Conservation (phyloP, 805 yeast genomes). For the Dipodascus geniculatus region DNA sequence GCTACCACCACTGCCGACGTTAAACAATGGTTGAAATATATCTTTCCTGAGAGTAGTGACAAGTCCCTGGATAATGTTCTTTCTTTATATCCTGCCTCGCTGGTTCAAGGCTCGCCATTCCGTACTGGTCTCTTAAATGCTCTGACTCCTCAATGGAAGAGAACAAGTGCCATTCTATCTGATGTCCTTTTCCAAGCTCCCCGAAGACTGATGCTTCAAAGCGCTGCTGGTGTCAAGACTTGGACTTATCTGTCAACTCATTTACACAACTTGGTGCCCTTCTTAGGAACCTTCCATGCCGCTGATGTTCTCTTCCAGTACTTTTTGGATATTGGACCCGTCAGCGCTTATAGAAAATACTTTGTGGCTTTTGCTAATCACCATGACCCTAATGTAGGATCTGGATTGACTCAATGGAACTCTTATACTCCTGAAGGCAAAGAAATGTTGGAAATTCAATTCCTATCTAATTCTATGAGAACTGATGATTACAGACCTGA, state of each 20-base stretch:
- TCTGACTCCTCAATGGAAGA: slow-evolving; percentile 10
- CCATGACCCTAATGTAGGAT: slow-evolving; percentile 9
- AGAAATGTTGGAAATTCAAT: neutral
- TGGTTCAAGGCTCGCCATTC: slow-evolving; percentile 12
- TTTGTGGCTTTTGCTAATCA: slow-evolving; percentile 10
- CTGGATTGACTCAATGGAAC: slow-evolving; percentile 7
- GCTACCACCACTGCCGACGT: slow-evolving; percentile 7
- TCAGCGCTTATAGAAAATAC: slow-evolving; percentile 8
- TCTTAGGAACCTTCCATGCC: slow-evolving; percentile 3
- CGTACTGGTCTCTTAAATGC: slow-evolving; percentile 9
- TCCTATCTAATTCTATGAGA: neutral
- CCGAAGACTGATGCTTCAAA: slow-evolving; percentile 8
- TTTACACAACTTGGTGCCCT: neutral
- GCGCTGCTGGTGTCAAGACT: slow-evolving; percentile 3
- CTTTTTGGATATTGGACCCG: neutral
- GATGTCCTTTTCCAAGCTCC: slow-evolving; percentile 11
- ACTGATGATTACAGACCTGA: neutral
- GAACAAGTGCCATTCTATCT: slow-evolving; percentile 10
- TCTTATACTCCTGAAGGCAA: slow-evolving; percentile 3
- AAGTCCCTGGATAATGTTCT: slow-evolving; percentile 1
- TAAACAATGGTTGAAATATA: slow-evolving; percentile 1
- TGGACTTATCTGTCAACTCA: slow-evolving; percentile 6
- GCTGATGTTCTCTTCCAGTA: neutral
- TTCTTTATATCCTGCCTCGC: slow-evolving; percentile 10
- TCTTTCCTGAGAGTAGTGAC: neutral